Base-by-base conservation (phyloP, 2,329 filamentous ascomycete genomes). In the Lecanicillium sp. region DNA sequence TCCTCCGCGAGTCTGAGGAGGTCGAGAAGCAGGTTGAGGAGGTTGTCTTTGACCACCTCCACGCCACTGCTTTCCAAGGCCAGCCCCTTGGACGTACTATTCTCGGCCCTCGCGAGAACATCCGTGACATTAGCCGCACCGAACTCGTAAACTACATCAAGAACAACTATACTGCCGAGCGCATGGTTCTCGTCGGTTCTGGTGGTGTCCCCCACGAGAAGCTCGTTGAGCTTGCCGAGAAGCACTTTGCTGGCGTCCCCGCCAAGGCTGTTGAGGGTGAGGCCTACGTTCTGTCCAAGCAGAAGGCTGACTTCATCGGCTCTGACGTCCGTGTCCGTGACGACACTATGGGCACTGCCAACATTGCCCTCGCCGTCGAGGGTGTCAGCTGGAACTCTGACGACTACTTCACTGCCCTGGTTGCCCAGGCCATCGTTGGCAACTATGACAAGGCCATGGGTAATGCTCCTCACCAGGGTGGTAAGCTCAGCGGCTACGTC, bases 361-460 rank as follows among this genome's bases (percentile, higher is more conserved):
- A 98, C 76, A 94, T 98, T 54, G 92, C 94, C 58, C 88, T 98
- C 59, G 90, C 92, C 43, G 92, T 98, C 35, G 92, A 98, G 76
- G 92, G 92, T 80, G 92, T 98, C 41, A 94, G 88, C 83, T 98
- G 92, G 92, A 94, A 87, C 71, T 90, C 95, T 53, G 85, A 94
- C 47, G 90, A 96, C 70, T 98, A 98, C 78, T 98, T 95, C 74
- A 95, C 92, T 54, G 94, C 85, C 46, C 77, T 98, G 42, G 90
- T 98, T 51, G 87, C 92, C 43, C 92, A 98, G 75, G 92, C 92
- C 56, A 96, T 98, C 54, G 89, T 98, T 51, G 92, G 92, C 61
- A 98, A 98, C 81, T 98, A 94, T 81, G 92, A 98, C 73, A 92
- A 92, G 70, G 85, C 92, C 53, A 90, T 96, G 80, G 92, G 94